A percentile compares a stretch with the other conserved stretches of the same genome.
Evolutionary conservation across 2,329 filamentous ascomycete genomes (phyloP).

Genomic region (Cladosporium halotolerans): DNA sequence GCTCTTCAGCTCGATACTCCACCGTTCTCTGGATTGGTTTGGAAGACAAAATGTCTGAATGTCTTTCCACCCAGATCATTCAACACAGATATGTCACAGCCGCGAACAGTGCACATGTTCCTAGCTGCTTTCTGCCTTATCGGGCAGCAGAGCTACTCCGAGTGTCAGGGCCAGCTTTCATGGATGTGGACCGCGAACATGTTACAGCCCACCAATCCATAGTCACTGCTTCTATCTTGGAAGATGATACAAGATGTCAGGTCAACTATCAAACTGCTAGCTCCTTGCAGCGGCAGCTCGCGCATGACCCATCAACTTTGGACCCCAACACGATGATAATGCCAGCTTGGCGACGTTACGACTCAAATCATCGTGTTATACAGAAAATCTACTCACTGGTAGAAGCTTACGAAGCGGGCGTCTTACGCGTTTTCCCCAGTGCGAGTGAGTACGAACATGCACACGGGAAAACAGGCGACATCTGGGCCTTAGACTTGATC

Average conservation of each 20-base stretch:
- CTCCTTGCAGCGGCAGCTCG: not conserved
- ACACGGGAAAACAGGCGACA: no score
- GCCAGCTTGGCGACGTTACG: not conserved
- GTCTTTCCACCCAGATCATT: not conserved
- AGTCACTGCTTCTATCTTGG: not conserved
- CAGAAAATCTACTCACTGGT: no score
- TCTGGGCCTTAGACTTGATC: no score
- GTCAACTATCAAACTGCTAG: not conserved
- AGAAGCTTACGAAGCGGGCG: no score
- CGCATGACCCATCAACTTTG: not conserved
- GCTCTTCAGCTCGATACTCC: not conserved
- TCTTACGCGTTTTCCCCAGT: no score
- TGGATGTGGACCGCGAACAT: not conserved
- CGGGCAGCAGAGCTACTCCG: not conserved
- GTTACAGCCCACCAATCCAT: not conserved
- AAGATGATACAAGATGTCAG: not conserved
- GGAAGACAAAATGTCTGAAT: not conserved
- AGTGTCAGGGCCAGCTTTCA: not conserved
- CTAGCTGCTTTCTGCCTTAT: not conserved
- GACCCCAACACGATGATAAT: not conserved
- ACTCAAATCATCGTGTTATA: conserved; percentile 13
- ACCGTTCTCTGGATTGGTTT: not conserved
- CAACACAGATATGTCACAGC: not conserved
- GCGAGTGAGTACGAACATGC: no score
- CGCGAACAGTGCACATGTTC: not conserved